Base-by-base conservation (phyloP, 2,329 filamentous ascomycete species). In the Ceratocystis colombiana region DNA sequence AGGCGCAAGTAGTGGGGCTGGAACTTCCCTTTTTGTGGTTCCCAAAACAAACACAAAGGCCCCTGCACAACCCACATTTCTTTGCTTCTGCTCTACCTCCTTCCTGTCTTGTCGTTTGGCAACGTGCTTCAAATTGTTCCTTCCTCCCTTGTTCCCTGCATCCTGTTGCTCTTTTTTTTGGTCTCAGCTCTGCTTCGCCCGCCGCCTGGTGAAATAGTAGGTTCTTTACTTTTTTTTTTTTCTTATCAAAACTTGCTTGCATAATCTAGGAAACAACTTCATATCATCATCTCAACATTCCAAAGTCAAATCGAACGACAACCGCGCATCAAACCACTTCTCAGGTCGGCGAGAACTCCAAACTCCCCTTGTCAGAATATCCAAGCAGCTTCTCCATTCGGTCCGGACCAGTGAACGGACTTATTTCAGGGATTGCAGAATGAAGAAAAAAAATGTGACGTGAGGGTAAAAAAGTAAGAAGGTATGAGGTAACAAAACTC, bases 21-120 rank as follows among this genome's bases (percentile, higher is more conserved):
- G 30, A 66, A 62, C 64, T 66, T 62, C 64, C 64, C 55, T 50
- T 66, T 66, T 66, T 46, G 64, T 66, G 59, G 59, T 45, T 55
- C 45, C 41, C 15, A 63, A 63, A 48, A 30, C 53, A 12, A 41
- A 50, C 17, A 50, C 17, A 8, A 7, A n/a, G 4, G 8, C 46
- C 5, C 17, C n/a, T 20, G 6, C 46, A 15, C 22, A 15, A 2
- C 12, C 22, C 12, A 25, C 10, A 6, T 12, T 28, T 12, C 30
- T 57, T 57, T 55, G 5, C 50, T 57, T 57, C 30, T 57, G 15
- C 22, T n/a, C 17, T 30, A 25, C 53, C 22, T 57, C 53, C 53
- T 57, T 28, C 53, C 53, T 57, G 53, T 28, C 53, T 30, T 57
- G 53, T 57, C 53, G 53, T 57, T 57, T 57, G 2, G 25, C 53